These are phyloP conservation scores for Psilocybe cyanescens DNA, from an alignment of 768 basidiomycete species.

Conservation along the genomic window DNA sequence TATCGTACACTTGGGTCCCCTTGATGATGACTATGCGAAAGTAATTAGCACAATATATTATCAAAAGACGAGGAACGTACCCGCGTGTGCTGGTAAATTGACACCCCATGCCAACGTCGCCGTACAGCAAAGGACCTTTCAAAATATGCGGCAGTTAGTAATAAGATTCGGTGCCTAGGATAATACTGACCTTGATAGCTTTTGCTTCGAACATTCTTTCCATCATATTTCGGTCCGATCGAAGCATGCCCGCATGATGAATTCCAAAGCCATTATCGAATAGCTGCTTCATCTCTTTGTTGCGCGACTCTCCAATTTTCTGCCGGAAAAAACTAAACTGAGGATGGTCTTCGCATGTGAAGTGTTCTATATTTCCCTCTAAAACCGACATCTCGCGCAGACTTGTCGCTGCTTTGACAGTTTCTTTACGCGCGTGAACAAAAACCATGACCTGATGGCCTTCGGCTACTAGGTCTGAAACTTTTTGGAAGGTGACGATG, in stretches of 20 bases:
- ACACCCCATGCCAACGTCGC: slow-evolving; percentile 99
- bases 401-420: slow-evolving; percentile 86
- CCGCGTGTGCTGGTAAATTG: slow-evolving; percentile 97
- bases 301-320: slow-evolving; percentile 79
- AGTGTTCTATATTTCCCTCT: slow-evolving; percentile 77
- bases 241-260: slow-evolving; percentile 97
- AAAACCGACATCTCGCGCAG: slow-evolving; percentile 75
- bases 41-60: slow-evolving; percentile 4
- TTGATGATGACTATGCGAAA: slow-evolving; percentile 81
- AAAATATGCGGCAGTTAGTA: background rate
- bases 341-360: slow-evolving; percentile 82
- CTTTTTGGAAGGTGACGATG: slow-evolving; percentile 86
- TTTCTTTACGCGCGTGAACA: slow-evolving; percentile 97
- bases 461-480: slow-evolving; percentile 81
- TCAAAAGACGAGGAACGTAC: slow-evolving; percentile 36
- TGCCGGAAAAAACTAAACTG: slow-evolving; percentile 77
- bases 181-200: slow-evolving; percentile 79
- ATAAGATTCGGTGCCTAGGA: background rate
- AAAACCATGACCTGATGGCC: slow-evolving; percentile 99
- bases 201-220: slow-evolving; percentile 91
- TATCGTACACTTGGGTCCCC: slow-evolving; percentile 96
- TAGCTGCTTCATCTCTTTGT: slow-evolving; percentile 96
- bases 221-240: slow-evolving; percentile 93
- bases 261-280: slow-evolving; percentile 95
- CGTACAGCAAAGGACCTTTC: slow-evolving; percentile 96